Conservation (phyloP, 805 yeast genomes). For the Metschnikowia santaceciliae region DNA sequence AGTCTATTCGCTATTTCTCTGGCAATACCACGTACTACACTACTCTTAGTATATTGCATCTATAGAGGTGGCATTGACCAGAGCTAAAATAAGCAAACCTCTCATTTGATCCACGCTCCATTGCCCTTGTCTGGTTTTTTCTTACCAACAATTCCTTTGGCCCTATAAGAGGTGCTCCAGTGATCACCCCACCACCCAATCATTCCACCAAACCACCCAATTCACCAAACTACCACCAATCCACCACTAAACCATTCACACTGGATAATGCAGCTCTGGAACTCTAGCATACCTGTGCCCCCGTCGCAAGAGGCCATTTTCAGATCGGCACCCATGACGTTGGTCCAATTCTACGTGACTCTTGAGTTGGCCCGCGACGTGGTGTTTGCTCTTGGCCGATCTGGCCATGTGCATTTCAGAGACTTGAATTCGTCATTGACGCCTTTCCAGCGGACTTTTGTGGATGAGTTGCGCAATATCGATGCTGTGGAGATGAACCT, state of each 20-base stretch:
- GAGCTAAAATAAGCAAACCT: background rate
- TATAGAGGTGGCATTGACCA: background rate
- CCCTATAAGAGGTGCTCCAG: background rate
- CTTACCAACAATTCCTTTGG: background rate
- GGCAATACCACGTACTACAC: background rate
- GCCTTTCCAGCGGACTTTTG: slow-evolving; percentile 44
- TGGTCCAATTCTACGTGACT: slow-evolving; percentile 47
- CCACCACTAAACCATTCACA: background rate
- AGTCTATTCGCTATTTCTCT: background rate
- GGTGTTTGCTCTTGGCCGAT: slow-evolving; percentile 34
- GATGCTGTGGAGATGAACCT: slow-evolving; percentile 34
- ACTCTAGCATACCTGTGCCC: background rate
- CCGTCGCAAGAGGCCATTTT: slow-evolving; percentile 34
- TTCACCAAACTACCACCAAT: background rate
- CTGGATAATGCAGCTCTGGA: slow-evolving; percentile 7
- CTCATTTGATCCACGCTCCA: too few relatives aligned
- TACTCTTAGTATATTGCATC: background rate
- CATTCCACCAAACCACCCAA: background rate
- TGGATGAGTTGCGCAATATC: slow-evolving; percentile 35
- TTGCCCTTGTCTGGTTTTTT: too few relatives aligned
- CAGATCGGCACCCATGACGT: slow-evolving; percentile 47
- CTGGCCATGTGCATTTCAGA: slow-evolving; percentile 41
- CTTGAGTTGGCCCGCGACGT: slow-evolving; percentile 43
- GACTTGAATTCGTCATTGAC: slow-evolving; percentile 47
- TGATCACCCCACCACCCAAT: too few relatives aligned